Percentiles rank a stretch among this genome's conserved stretches.
These are phyloP conservation scores for Periconia macrospinosa DNA, from an alignment of 2,329 filamentous ascomycete species.

Conservation along the genomic window DNA sequence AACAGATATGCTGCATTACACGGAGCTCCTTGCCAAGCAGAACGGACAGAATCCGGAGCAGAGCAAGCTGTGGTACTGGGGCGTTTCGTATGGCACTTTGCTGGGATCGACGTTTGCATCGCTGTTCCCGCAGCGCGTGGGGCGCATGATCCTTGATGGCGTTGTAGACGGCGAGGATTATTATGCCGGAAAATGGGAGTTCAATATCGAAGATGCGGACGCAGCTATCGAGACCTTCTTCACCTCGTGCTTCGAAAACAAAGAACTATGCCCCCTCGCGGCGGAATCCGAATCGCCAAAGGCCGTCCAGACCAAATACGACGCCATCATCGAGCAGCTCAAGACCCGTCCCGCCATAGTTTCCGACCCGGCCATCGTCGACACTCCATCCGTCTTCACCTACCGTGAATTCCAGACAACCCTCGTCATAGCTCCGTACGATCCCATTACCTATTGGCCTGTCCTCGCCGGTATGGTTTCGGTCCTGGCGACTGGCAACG, in stretches of 20 bases:
- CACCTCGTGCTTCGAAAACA: slow-evolving; percentile 10
- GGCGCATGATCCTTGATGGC: slow-evolving; percentile 45
- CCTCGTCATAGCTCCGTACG: slow-evolving; percentile 4
- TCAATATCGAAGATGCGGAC: slow-evolving; percentile 11
- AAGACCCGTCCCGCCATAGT: slow-evolving; percentile 9
- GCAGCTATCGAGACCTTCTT: slow-evolving; percentile 11
- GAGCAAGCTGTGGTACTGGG: slow-evolving; percentile 37
- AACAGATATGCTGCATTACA: slow-evolving; percentile 15
- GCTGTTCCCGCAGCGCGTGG: slow-evolving; percentile 46
- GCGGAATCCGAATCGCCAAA: background rate
- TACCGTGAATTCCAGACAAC: slow-evolving; percentile 5
- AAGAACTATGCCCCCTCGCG: slow-evolving; percentile 12
- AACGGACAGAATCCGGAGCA: slow-evolving; percentile 10
- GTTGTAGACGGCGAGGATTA: slow-evolving; percentile 46
- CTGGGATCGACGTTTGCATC: slow-evolving; percentile 49
- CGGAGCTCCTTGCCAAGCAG: slow-evolving; percentile 10
- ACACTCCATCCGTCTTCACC: slow-evolving; percentile 12
- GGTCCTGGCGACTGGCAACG: slow-evolving; percentile 12
- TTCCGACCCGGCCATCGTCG: background rate
- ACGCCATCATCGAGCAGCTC: background rate
- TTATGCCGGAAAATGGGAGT: slow-evolving; percentile 15
- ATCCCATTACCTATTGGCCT: slow-evolving; percentile 4
- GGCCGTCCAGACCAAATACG: background rate
- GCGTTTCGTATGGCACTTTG: slow-evolving; percentile 49
- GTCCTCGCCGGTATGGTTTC: slow-evolving; percentile 4